A percentile compares a stretch with the other conserved stretches of the same genome.
Evolutionary conservation across 345 rosid genomes (phyloP).

Genomic region (Zanthoxylum bungeanum): DNA sequence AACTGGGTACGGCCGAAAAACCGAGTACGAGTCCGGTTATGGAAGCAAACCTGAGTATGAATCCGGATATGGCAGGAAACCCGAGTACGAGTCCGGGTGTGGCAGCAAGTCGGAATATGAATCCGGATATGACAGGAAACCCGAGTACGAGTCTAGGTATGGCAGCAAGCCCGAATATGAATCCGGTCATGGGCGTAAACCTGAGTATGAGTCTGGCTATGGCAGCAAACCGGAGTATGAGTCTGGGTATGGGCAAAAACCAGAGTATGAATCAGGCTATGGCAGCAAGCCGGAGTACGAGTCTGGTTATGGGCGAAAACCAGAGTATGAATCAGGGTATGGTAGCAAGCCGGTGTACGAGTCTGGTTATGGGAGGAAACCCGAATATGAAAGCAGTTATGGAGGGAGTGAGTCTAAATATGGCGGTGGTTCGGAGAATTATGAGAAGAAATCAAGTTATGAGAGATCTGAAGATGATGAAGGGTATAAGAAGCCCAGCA

Average conservation of each 20-base stretch:
- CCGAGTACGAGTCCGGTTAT: slow-evolving; percentile 6
- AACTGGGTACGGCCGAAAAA: slow-evolving; percentile 9
- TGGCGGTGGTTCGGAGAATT: slow-evolving; percentile 5
- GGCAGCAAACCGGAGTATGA: background rate
- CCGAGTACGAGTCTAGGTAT: slow-evolving; percentile 28
- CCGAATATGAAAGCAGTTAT: slow-evolving; percentile 1
- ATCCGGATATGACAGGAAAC: slow-evolving; percentile 11
- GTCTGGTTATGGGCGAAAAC: slow-evolving; percentile 36
- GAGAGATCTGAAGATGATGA: slow-evolving; percentile 40
- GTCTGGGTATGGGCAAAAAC: slow-evolving; percentile 21
- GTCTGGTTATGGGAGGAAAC: slow-evolving; percentile 15
- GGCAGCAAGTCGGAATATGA: slow-evolving; percentile 15
- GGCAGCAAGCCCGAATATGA: slow-evolving; percentile 21
- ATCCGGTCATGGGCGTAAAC: slow-evolving; percentile 20
- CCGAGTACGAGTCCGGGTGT: slow-evolving; percentile 19
- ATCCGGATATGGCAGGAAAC: slow-evolving; percentile 24
- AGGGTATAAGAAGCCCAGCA: slow-evolving; percentile 38
- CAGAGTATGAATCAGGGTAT: slow-evolving; percentile 25
- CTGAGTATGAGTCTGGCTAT: background rate
- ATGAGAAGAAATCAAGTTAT: slow-evolving; percentile 19
- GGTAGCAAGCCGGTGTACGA: slow-evolving; percentile 25
- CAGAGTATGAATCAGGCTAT: slow-evolving; percentile 21
- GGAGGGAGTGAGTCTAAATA: slow-evolving; percentile 20
- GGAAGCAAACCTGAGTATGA: slow-evolving; percentile 22
- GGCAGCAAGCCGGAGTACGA: slow-evolving; percentile 35